These are phyloP conservation scores for Lepiota brunneoincarnata DNA, from an alignment of 768 basidiomycete species.

Conservation along the genomic window DNA sequence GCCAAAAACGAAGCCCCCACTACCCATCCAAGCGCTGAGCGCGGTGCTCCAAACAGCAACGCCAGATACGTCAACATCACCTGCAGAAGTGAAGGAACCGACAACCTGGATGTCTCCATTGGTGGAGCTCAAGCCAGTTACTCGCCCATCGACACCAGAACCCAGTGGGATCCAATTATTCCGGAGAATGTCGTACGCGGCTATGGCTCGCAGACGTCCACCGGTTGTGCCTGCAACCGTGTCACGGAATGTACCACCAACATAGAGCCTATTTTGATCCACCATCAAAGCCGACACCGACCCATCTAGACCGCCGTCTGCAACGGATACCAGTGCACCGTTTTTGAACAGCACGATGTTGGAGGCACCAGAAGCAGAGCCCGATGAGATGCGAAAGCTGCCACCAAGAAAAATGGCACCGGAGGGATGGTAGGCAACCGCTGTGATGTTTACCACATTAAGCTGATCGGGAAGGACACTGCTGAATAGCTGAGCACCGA, in stretches of 20 bases:
- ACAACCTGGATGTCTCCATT: conserved; percentile 57
- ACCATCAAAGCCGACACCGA: conserved; percentile 67
- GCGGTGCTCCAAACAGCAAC: conserved; percentile 74
- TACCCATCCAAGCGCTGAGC: conserved; percentile 64
- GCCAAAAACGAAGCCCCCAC: conserved; percentile 72
- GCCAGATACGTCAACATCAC: conserved; percentile 41
- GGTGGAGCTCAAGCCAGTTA: conserved; percentile 55
- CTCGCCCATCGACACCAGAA: conserved; percentile 74
- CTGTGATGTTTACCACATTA: conserved; percentile 41
- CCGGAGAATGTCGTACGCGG: conserved; percentile 63
- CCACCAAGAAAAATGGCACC: conserved; percentile 75
- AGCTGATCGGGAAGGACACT: conserved; percentile 46
- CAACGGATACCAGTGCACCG: conserved; percentile 49
- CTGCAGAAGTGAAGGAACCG: conserved; percentile 69
- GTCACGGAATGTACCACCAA: conserved; percentile 87
- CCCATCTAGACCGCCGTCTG: conserved; percentile 77
- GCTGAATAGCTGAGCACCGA: conserved; percentile 60
- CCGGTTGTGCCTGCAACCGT: conserved; percentile 53
- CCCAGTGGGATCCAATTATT: conserved; percentile 68
- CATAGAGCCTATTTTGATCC: conserved; percentile 63
- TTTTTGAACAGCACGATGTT: conserved; percentile 76
- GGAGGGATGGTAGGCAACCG: conserved; percentile 64
- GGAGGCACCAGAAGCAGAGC: conserved; percentile 49
- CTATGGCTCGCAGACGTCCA: conserved; percentile 57
- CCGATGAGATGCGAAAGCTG: conserved; percentile 60